A percentile compares a stretch with the other conserved stretches of the same genome.
Conservation (phyloP, 1,284 basidiomycete species). For the Leccinum pseudoinsigne region DNA sequence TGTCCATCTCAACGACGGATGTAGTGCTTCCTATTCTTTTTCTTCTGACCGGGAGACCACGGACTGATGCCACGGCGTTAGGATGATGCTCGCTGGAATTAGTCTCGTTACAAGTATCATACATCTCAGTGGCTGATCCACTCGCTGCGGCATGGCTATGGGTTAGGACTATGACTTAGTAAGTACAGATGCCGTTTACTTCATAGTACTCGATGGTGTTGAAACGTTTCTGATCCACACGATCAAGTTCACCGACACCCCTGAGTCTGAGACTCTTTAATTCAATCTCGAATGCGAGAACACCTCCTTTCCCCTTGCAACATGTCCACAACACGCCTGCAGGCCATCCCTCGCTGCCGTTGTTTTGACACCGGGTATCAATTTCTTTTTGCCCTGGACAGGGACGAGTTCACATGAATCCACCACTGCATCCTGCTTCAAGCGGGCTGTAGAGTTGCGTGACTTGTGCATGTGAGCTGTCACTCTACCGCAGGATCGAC, state of each 20-base stretch:
- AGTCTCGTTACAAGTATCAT: conserved; percentile 1
- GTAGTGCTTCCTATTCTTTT: not conserved
- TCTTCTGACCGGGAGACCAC: not conserved
- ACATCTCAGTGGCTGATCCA: conserved; percentile 11
- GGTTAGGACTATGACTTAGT: conserved; percentile 6
- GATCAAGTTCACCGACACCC: conserved; percentile 14
- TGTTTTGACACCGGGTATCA: conserved; percentile 12
- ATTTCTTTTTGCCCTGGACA: conserved; percentile 5
- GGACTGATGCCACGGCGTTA: conserved; percentile 7
- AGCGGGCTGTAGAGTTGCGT: conserved; percentile 3
- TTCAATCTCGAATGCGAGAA: conserved; percentile 27
- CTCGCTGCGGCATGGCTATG: not conserved
- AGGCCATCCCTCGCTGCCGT: conserved; percentile 11
- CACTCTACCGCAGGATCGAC: conserved; percentile 9
- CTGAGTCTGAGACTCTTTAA: conserved; percentile 26
- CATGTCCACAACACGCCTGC: conserved; percentile 14
- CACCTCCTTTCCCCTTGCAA: conserved; percentile 23
- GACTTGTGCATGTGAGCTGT: conserved; percentile 10
- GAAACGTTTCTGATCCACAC: conserved; percentile 32
- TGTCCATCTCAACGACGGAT: not conserved
- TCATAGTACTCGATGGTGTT: conserved; percentile 6
- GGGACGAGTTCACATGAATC: not conserved
- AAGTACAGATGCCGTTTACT: conserved; percentile 10
- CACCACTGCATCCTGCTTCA: conserved; percentile 14
- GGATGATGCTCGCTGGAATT: conserved; percentile 10